Conservation (phyloP, 2,329 filamentous ascomycete genomes). For the Escovopsis sp. region DNA sequence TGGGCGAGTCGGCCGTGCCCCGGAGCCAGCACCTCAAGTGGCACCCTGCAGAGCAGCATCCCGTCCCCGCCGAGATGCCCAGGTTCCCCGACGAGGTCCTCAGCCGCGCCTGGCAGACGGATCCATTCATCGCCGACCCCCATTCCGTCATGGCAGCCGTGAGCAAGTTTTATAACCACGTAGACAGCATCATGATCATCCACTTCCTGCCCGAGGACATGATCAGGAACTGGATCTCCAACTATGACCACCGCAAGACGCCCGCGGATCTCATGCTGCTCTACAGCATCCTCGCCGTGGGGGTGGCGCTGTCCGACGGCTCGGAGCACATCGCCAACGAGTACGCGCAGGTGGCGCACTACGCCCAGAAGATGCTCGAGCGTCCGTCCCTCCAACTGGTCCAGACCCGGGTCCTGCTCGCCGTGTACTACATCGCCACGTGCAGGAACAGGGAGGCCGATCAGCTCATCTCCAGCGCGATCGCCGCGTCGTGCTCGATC, state of each 20-base stretch:
- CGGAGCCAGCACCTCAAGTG: constrained; percentile 20
- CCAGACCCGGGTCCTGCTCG: constrained; percentile 51
- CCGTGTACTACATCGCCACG: constrained; percentile 48
- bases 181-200: constrained; percentile 25
- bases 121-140: constrained; percentile 30
- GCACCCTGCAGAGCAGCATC: constrained; percentile 21
- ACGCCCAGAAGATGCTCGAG: constrained; percentile 26
- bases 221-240: constrained; percentile 23
- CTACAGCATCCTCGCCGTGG: constrained; percentile 27
- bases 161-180: constrained; percentile 26
- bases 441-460: constrained; percentile 43
- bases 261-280: constrained; percentile 30
- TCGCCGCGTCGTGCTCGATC: constrained; percentile 42
- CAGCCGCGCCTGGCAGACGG: constrained; percentile 32
- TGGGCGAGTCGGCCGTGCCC: constrained; percentile 16
- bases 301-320: constrained; percentile 23
- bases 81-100: constrained; percentile 34
- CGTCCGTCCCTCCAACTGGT: constrained; percentile 40
- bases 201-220: constrained; percentile 25
- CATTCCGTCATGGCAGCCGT: constrained; percentile 23
- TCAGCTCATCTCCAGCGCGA: constrained; percentile 47
- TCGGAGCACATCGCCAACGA: constrained; percentile 21
- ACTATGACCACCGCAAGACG: constrained; percentile 20
- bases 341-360: constrained; percentile 37
- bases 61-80: constrained; percentile 24